These are phyloP conservation scores for Raffaelea ambrosiae DNA, from an alignment of 2,329 filamentous ascomycete species.

Conservation along the genomic window DNA sequence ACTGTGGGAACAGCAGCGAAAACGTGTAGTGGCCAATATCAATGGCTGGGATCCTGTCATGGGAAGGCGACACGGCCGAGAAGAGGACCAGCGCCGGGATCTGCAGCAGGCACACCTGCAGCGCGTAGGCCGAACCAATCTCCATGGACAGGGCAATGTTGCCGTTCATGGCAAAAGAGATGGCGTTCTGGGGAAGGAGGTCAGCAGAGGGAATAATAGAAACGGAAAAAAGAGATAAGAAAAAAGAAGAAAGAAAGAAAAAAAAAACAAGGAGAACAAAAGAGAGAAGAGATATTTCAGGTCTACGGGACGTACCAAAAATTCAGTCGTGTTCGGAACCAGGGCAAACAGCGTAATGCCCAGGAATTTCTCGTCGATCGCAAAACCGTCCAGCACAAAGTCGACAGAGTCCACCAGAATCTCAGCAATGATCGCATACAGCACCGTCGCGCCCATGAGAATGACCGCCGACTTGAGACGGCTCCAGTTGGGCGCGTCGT, in stretches of 20 bases:
- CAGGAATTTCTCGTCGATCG: slow-evolving; percentile 94
- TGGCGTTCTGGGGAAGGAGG: slow-evolving; percentile 62
- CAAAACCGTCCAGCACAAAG: slow-evolving; percentile 81
- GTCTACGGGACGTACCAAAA: slow-evolving; percentile 64
- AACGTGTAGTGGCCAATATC: slow-evolving; percentile 56
- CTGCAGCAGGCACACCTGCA: slow-evolving; percentile 92
- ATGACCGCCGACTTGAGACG: slow-evolving; percentile 84
- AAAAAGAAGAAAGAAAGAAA: background rate
- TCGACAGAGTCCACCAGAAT: slow-evolving; percentile 96
- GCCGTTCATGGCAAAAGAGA: slow-evolving; percentile 98
- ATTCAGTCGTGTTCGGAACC: slow-evolving; percentile 97
- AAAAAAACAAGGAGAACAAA: background rate
- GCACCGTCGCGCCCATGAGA: slow-evolving; percentile 75
- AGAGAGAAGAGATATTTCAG: slow-evolving; percentile 4
- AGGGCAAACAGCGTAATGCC: slow-evolving; percentile 94
- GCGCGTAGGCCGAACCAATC: slow-evolving; percentile 91
- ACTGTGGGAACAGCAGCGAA: slow-evolving; percentile 91
- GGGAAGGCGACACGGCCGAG: slow-evolving; percentile 51
- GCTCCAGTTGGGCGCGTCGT: slow-evolving; percentile 98
- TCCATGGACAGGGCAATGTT: slow-evolving; percentile 99
- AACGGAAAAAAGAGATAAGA: slow-evolving; percentile 61
- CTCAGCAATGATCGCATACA: slow-evolving; percentile 96
- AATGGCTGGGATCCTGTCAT: slow-evolving; percentile 22
- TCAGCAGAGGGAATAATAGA: background rate
- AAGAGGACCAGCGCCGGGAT: slow-evolving; percentile 89